Evolutionary conservation across 768 basidiomycete species (phyloP), one percentile per base, ranked within the genome.

Genomic region (Termitomyces sp.): DNA sequence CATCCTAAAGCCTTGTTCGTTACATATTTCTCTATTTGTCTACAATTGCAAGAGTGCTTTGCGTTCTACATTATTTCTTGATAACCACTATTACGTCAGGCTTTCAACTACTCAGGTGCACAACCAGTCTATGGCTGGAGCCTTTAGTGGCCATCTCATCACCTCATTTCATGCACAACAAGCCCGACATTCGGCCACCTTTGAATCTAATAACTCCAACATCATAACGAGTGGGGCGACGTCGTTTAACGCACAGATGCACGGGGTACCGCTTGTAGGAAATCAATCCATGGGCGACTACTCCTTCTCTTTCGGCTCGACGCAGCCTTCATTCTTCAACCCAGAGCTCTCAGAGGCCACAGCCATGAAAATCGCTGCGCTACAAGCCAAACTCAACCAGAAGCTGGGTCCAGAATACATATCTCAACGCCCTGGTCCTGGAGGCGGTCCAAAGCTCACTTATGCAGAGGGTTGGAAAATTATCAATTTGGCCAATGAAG

Each of bases 391-490:
- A 68, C 78, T 99, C 31, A 80, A 89, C 65, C 87, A 86, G 72
- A 91, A 89, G 63, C 85, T 99, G 19, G 97, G 97, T 2, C 97
- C 97, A 1, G 97, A 98, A 73, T 97, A 83, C 66, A 82, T 99
- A 54, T 93, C 91, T 2, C 87, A 89, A 61, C 80, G 97, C 16
- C 88, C 91, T 7, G 95, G 96, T 4, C 93, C 92, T 2, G 89
- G 87, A 17, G 90, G 89, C 41, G 92, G 90, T 4, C 82, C 83
- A 16, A 97, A 95, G 70, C 75, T 99, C 45, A 95, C 89, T 16
- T 98, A 99, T 67, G 89, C 90, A 1, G 96, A 98, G 68, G 97
- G 96, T 0, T 98, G 96, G 96, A 95, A 93, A 74, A 87, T 95
- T 37, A 97, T 99, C 71, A 96, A 95, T 66, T 80, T 99, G 23